These are phyloP conservation scores for Coccinonectria pachysandricola DNA, from an alignment of 2,329 filamentous ascomycete genomes.

Conservation along the genomic window DNA sequence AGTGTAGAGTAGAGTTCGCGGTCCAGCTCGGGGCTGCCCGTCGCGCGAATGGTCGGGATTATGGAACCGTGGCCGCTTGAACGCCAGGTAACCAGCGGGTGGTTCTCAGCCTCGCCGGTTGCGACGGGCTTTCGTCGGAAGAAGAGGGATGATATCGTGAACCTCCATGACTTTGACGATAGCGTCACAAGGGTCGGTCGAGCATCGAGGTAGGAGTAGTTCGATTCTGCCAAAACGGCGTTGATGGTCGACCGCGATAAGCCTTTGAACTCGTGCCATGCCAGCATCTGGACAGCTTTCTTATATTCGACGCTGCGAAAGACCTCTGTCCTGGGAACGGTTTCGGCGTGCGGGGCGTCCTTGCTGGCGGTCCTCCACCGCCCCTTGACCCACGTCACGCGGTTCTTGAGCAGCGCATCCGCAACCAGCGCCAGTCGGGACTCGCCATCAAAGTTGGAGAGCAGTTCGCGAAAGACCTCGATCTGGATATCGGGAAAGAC, in stretches of 20 bases:
- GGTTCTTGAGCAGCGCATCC: slow-evolving; percentile 64
- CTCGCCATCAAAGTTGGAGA: slow-evolving; percentile 63
- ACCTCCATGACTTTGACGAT: slow-evolving; percentile 67
- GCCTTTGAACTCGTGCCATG: slow-evolving; percentile 67
- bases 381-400: slow-evolving; percentile 59
- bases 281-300: slow-evolving; percentile 54
- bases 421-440: slow-evolving; percentile 68
- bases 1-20: slow-evolving; percentile 50
- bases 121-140: slow-evolving; percentile 50
- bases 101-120: slow-evolving; percentile 43
- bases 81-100: slow-evolving; percentile 54
- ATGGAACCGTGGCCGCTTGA: slow-evolving; percentile 44
- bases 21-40: slow-evolving; percentile 55
- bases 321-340: slow-evolving; percentile 48
- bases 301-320: slow-evolving; percentile 62
- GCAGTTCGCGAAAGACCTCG: slow-evolving; percentile 75
- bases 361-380: slow-evolving; percentile 43
- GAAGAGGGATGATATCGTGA: slow-evolving; percentile 61
- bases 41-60: slow-evolving; percentile 53
- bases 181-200: slow-evolving; percentile 59
- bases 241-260: slow-evolving; percentile 64
- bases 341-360: slow-evolving; percentile 20
- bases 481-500: slow-evolving; percentile 74
- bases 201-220: slow-evolving; percentile 66
- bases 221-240: slow-evolving; percentile 70